Base-by-base conservation (phyloP, 164 flowering plant species). In the Piper betle region DNA sequence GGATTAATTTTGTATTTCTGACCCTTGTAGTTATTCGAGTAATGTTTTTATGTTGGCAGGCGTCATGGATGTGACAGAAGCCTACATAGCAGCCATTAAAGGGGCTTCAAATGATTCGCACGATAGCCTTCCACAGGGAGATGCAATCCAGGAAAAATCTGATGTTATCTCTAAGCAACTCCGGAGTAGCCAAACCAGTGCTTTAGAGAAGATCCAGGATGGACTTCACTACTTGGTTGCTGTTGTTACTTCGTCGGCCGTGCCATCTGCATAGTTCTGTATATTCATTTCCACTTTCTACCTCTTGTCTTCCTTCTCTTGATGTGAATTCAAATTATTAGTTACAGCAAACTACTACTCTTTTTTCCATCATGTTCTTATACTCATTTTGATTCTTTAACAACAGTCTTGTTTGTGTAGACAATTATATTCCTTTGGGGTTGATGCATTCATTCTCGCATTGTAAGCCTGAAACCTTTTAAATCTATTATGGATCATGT, bases 41-140 rank as follows among this genome's bases (percentile, higher is more conserved):
- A 46, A 46, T 46, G 50, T 46, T 46, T 46, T 3, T 1, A 25
- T 46, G 10, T 59, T 40, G 41, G 1, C 62, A 33, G 62, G 52
- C 64, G 80, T 89, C 66, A 81, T 91, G 17, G 97, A 89, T 64
- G 91, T 89, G 6, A 77, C 80, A 9, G 96, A 82, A 75, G 85
- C 89, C 20, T 92, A 80, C 67, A 54, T 62, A 59, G 86, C 80
- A 53, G 97, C 96, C 54, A 72, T 87, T 2, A 86, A 79, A 72
- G 73, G 70, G 60, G 79, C 75, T n/a, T 62, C 78, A 62, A 72
- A 74, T 13, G 89, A 84, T 56, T 77, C 79, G 53, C 79, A 62
- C 3, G 80, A 76, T n/a, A 72, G 64, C 48, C 75, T 71, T 64
- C 73, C 76, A 19, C 68, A 57, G 52, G 40, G 74, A 55, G 70